A percentile compares a stretch with the other conserved stretches of the same genome.
phyloP scores from a whole-genome alignment of 106 monocot species.

The Apostasia shenzhenica region DNA sequence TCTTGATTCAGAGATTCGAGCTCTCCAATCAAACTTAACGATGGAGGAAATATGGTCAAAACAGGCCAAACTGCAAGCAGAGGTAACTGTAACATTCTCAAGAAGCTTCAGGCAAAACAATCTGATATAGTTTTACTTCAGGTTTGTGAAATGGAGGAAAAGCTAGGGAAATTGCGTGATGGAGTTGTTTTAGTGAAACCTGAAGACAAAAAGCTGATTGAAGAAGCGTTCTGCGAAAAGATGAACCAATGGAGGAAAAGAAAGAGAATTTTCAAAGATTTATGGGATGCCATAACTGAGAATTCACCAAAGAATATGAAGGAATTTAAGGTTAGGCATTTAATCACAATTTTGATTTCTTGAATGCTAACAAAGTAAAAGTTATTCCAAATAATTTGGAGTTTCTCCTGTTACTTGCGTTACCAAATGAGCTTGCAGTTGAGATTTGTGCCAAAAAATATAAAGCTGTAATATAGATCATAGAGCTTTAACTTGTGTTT shows the following conservation, averaged over 20 bases:
- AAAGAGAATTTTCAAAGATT: slow-evolving; percentile 89
- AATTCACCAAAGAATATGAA: slow-evolving; percentile 81
- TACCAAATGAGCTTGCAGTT: too few relatives aligned
- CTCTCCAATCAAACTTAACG: slow-evolving; percentile 77
- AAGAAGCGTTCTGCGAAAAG: slow-evolving; percentile 62
- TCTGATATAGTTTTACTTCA: slow-evolving; percentile 11
- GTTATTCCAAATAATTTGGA: too few relatives aligned
- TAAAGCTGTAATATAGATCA: too few relatives aligned
- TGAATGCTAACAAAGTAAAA: too few relatives aligned
- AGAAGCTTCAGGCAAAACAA: background rate
- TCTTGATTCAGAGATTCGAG: slow-evolving; percentile 55
- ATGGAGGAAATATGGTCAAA: slow-evolving; percentile 60
- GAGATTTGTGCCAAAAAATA: too few relatives aligned
- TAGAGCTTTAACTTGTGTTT: too few relatives aligned
- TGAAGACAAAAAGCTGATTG: slow-evolving; percentile 69
- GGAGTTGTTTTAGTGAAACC: slow-evolving; percentile 71
- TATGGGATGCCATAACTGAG: slow-evolving; percentile 93
- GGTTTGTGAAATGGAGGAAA: slow-evolving; percentile 75
- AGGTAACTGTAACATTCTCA: slow-evolving; percentile 29
- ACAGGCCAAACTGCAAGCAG: slow-evolving; percentile 48
- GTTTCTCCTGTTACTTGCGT: too few relatives aligned
- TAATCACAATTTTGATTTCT: background rate
- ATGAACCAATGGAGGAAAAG: slow-evolving; percentile 87
- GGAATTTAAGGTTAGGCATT: slow-evolving; percentile 74
- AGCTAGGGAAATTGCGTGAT: slow-evolving; percentile 54